phyloP scores from a whole-genome alignment of 495 filamentous ascomycete species.

The Neurospora sp. region DNA sequence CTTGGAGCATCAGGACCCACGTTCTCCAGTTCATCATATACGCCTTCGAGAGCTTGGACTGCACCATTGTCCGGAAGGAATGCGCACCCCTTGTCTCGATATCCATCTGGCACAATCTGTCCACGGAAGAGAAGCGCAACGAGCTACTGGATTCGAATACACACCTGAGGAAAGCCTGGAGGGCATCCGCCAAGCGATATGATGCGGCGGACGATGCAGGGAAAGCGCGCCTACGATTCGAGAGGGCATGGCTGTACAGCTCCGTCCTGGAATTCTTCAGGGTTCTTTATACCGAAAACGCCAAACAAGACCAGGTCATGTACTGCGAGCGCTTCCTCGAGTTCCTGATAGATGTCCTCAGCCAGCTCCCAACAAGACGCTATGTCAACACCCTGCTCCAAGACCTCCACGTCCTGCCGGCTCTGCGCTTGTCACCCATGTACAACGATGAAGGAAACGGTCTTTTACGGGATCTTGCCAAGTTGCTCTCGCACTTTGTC shows the following conservation, averaged over 20 bases:
- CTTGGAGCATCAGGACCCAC: conserved; percentile 60
- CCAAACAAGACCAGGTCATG: conserved; percentile 48
- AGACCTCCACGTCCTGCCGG: conserved; percentile 78
- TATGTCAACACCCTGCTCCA: conserved; percentile 89
- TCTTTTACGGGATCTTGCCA: conserved; percentile 71
- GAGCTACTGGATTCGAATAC: conserved; percentile 55
- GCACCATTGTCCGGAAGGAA: conserved; percentile 80
- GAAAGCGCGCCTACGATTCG: conserved; percentile 76
- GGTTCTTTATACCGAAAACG: conserved; percentile 51
- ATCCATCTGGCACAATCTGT: conserved; percentile 88
- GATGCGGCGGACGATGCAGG: conserved; percentile 74
- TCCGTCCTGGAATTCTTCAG: conserved; percentile 76
- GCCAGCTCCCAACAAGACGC: conserved; percentile 86
- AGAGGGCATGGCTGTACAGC: conserved; percentile 87
- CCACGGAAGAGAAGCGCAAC: conserved; percentile 57
- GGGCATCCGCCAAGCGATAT: conserved; percentile 74
- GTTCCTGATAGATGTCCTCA: conserved; percentile 80
- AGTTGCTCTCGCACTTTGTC: conserved; percentile 72
- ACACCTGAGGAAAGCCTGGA: conserved; percentile 80
- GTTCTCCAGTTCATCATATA: conserved; percentile 79
- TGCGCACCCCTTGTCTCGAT: conserved; percentile 93
- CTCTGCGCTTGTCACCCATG: conserved; percentile 69
- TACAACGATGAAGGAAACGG: conserved; percentile 65
- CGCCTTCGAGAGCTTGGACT: conserved; percentile 92
- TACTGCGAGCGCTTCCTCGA: conserved; percentile 95